These are phyloP conservation scores for Piromyces finnis DNA, from an alignment of 192 early-diverging fungal genomes.

Conservation along the genomic window DNA sequence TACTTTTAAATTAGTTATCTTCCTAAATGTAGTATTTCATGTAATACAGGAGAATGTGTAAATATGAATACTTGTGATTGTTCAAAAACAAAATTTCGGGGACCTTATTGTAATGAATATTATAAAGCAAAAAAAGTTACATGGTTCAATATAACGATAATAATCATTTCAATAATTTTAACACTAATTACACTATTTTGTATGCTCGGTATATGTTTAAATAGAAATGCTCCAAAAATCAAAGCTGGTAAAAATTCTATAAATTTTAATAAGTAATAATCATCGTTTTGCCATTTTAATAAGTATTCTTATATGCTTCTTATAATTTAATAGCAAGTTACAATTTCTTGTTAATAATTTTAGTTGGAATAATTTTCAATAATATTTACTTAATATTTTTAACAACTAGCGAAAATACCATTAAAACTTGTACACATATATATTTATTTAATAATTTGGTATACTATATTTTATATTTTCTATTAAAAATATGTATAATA, in stretches of 20 bases:
- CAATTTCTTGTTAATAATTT: neutral
- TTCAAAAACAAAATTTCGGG: neutral
- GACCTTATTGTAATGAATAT: neutral
- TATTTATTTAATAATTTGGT: neutral
- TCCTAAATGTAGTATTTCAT: neutral
- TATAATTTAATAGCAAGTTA: neutral
- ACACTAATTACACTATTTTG: neutral
- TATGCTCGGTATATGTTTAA: neutral
- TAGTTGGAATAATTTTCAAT: neutral
- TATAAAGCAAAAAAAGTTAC: neutral
- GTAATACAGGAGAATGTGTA: neutral
- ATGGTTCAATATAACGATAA: too few relatives aligned
- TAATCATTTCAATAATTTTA: neutral
- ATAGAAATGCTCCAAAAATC: neutral
- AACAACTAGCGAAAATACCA: neutral
- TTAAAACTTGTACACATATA: neutral
- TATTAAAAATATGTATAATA: too few relatives aligned
- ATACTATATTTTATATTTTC: neutral
- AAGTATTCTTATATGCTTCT: too few relatives aligned
- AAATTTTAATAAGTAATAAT: too few relatives aligned
- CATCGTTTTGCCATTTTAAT: too few relatives aligned
- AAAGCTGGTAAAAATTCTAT: neutral
- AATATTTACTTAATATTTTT: neutral
- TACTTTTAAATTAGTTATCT: neutral
- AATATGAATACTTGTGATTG: neutral